Evolutionary conservation across 2,329 filamentous ascomycete species (phyloP).

Genomic region (Nannizziopsis barbatae): DNA sequence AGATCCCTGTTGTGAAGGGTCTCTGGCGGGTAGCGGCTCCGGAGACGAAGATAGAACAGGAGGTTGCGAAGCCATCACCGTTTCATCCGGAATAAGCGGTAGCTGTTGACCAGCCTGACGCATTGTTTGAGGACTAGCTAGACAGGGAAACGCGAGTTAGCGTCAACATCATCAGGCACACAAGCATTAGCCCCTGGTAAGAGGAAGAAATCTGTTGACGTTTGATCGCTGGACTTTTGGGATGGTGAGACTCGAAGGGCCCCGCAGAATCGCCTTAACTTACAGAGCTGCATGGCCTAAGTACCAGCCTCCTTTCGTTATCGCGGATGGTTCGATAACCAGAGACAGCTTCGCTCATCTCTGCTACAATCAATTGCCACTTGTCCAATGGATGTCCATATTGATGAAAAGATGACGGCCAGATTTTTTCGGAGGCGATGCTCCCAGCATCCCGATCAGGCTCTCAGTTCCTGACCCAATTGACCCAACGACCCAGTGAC

Average conservation of each 20-base stretch:
- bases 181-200: constrained; percentile 4
- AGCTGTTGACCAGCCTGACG: constrained; percentile 31
- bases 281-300: too few relatives aligned
- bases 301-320: too few relatives aligned
- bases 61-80: constrained; percentile 29
- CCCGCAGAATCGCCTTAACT: background rate
- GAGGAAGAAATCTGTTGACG: background rate
- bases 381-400: too few relatives aligned
- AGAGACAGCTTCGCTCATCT: too few relatives aligned
- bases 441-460: too few relatives aligned
- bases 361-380: too few relatives aligned
- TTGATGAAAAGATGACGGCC: background rate
- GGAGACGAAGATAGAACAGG: constrained; percentile 26
- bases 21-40: constrained; percentile 30
- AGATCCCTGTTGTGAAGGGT: constrained; percentile 28
- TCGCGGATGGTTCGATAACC: too few relatives aligned
- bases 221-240: background rate
- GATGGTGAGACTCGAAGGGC: constrained; percentile 7
- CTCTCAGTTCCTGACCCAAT: too few relatives aligned
- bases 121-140: constrained; percentile 30
- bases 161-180: background rate
- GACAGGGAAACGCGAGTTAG: constrained; percentile 4
- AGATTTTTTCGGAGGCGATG: too few relatives aligned
- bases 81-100: constrained; percentile 34
- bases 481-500: too few relatives aligned